Evolutionary conservation across 1,284 basidiomycete species (phyloP), one percentile per base, ranked within the genome.

Genomic region (Earliella scabrosa): DNA sequence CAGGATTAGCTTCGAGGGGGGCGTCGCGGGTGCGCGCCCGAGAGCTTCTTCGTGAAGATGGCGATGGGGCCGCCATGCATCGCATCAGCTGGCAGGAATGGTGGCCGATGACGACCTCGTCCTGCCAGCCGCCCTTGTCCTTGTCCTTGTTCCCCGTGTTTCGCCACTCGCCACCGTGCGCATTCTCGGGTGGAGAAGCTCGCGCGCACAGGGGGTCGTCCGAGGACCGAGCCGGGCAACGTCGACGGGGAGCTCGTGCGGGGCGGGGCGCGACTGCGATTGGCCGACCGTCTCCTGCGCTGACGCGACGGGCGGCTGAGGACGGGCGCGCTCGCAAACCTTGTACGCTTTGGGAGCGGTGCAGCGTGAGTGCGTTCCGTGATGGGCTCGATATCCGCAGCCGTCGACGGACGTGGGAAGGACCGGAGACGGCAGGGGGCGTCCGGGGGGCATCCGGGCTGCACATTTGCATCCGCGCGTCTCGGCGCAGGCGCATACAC

Each of bases 321-420:
- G 39, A 13, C 3, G 21, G 10, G 39, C 5, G 21, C 24, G 49
- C 11, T 36, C 32, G 32, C 36, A 34, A 48, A 54, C 45, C 52
- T 54, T 54, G 52, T 54, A 48, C 24, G 45, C n/a, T 24, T 20
- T 14, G 45, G 23, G 45, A 54, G 52, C 52, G 32, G 52, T 54
- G 52, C 52, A 48, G 52, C 39, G 45, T 48, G 52, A 48, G 45
- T 48, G 52, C 20, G 45, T 20, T 31, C 6, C 21, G 31, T 47
- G 51, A 53, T 53, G 23, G 29, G 41, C 39, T 27, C 29, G 45
- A 24, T 27, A 26, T 14, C 35, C 40, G 41, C 40, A 51, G 41
- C n/a, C 16, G 16, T 20, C 14, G 31, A 44, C 34, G 27, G 44
- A 46, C 50, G 50, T 52, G 50, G 44, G 50, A 52, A 45, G 24